These are phyloP conservation scores for Metschnikowia drakensbergensis DNA, from an alignment of 805 yeast genomes.

Conservation along the genomic window DNA sequence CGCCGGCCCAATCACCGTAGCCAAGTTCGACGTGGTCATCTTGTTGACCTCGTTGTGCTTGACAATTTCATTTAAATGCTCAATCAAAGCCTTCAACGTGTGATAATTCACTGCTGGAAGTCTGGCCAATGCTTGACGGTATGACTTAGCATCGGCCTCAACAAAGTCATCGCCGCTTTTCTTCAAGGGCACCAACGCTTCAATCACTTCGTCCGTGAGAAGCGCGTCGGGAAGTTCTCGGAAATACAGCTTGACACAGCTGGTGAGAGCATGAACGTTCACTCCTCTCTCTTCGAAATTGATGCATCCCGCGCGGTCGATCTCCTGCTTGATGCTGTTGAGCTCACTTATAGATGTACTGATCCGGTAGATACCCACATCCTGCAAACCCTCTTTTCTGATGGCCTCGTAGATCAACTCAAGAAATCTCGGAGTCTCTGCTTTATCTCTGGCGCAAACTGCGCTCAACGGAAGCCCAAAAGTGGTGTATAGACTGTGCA, in stretches of 20 bases:
- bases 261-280: slow-evolving; percentile 83
- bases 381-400: slow-evolving; percentile 84
- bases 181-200: slow-evolving; percentile 46
- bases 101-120: slow-evolving; percentile 68
- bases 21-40: slow-evolving; percentile 86
- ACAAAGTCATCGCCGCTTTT: slow-evolving; percentile 18
- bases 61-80: slow-evolving; percentile 68
- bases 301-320: slow-evolving; percentile 46
- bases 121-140: slow-evolving; percentile 29
- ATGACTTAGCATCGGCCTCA: slow-evolving; percentile 12
- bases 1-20: slow-evolving; percentile 78
- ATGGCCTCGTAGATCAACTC: slow-evolving; percentile 66
- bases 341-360: slow-evolving; percentile 51
- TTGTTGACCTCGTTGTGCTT: slow-evolving; percentile 64
- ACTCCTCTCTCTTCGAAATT: slow-evolving; percentile 50
- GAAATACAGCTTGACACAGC: slow-evolving; percentile 77
- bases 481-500: slow-evolving; percentile 34
- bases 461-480: slow-evolving; percentile 84
- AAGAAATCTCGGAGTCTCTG: slow-evolving; percentile 61
- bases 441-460: slow-evolving; percentile 68
- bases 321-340: slow-evolving; percentile 38
- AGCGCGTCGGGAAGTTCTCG: slow-evolving; percentile 86
- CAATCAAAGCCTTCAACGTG: slow-evolving; percentile 60
- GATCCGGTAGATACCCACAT: slow-evolving; percentile 83
- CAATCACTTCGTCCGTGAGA: slow-evolving; percentile 63